A percentile compares a stretch with the other conserved stretches of the same genome.
These are phyloP conservation scores for Colletotrichum viniferum DNA, from an alignment of 2,329 filamentous ascomycete species.

Conservation along the genomic window DNA sequence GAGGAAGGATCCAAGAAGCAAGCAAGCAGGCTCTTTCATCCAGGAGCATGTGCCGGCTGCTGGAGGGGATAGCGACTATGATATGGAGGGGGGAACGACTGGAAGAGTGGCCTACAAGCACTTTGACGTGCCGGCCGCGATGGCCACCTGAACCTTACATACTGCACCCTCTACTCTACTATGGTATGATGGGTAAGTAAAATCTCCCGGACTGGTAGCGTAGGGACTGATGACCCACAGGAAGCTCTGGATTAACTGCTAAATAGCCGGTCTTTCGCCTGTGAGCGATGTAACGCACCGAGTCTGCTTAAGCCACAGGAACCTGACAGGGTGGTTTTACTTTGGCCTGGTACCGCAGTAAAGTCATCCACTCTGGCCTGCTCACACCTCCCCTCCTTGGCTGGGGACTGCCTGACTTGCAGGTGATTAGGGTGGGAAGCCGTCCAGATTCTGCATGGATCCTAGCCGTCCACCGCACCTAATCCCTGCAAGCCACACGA, in stretches of 20 bases:
- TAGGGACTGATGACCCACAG: no score
- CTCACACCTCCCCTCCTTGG: constrained; percentile 3
- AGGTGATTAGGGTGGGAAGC: constrained; percentile 22
- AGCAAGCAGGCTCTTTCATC: background rate
- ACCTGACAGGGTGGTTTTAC: no score
- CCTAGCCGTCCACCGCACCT: constrained; percentile 8
- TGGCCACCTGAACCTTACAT: constrained; percentile 23
- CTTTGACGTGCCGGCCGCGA: constrained; percentile 14
- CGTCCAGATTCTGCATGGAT: constrained; percentile 21
- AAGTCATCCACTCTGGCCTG: constrained; percentile 9
- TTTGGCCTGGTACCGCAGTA: no score
- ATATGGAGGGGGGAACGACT: constrained; percentile 5
- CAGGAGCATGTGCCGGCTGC: background rate
- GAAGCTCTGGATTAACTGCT: no score
- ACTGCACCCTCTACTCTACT: constrained; percentile 14
- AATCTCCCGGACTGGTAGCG: no score
- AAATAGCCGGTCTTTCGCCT: no score
- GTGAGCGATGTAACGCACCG: no score
- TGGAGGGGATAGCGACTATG: constrained; percentile 6
- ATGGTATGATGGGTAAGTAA: no score
- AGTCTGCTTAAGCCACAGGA: no score
- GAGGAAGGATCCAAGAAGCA: background rate
- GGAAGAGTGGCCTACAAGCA: constrained; percentile 13
- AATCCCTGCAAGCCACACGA: constrained; percentile 22
- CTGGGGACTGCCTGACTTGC: constrained; percentile 23